Conservation (phyloP, 1,284 basidiomycete genomes). For the Rhodotorula sp. region DNA sequence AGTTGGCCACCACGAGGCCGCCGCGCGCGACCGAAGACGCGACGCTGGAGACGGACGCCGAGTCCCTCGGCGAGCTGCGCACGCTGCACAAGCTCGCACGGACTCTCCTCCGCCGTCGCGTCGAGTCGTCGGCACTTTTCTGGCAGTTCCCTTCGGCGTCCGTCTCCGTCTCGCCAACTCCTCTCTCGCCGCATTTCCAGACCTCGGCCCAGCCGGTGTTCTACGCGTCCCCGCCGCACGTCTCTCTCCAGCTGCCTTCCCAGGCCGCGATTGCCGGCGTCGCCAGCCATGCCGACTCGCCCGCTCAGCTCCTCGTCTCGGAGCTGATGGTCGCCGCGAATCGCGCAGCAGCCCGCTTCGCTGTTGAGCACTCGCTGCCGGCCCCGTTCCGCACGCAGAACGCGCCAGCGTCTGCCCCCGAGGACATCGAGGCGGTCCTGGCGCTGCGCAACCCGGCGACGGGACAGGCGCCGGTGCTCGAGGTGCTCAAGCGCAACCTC, state of each 20-base stretch:
- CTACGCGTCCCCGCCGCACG: constrained; percentile 63
- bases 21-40: constrained; percentile 27
- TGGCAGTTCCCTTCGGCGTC: constrained; percentile 31
- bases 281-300: constrained; percentile 27
- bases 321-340: constrained; percentile 85
- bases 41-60: constrained; percentile 8
- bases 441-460: constrained; percentile 48
- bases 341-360: constrained; percentile 73
- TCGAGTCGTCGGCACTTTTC: constrained; percentile 28
- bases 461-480: constrained; percentile 43
- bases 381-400: constrained; percentile 64
- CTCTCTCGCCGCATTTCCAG: constrained; percentile 6
- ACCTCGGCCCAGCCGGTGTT: constrained; percentile 48
- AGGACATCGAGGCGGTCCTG: constrained; percentile 46
- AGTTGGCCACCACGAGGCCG: no score
- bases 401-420: constrained; percentile 47
- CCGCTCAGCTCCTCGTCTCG: constrained; percentile 60
- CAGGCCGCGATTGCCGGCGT: neutral
- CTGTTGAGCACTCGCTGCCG: constrained; percentile 63
- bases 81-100: constrained; percentile 20
- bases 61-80: neutral
- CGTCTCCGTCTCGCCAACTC: constrained; percentile 38
- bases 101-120: constrained; percentile 20
- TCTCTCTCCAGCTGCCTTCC: constrained; percentile 20
- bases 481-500: constrained; percentile 42